Base-by-base conservation (phyloP, 2,329 filamentous ascomycete genomes). In the Exophiala xenobiotica region DNA sequence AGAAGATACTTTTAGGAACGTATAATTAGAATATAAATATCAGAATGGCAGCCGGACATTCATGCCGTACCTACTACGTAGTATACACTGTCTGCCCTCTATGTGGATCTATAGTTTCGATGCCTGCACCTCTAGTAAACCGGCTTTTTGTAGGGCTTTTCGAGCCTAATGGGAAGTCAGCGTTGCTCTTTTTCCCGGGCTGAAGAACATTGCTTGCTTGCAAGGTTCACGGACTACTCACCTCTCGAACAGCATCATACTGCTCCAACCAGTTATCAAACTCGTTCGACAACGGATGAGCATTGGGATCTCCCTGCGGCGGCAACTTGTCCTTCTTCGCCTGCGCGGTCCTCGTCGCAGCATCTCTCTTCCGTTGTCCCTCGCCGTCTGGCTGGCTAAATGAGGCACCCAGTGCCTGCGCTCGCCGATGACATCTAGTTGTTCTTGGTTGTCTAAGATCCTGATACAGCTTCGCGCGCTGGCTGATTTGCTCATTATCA, bases 251-350 rank as follows among this genome's bases (percentile, higher is more conserved):
- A 7, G 38, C 39, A 42, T 49, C 38, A 23, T 37, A 43, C 38
- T 43, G 46, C 46, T 43, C 46, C 12, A 49, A 27, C 37, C 38
- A 49, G 14, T 24, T 43, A n/a, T 43, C 46, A 37, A 49, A 49
- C 4, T 23, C 46, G 26, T 44, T 39, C 22, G 46, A 49, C 11
- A 41, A 29, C 1, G 27, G 23, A n/a, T 37, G 27, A 19, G 35
- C 39, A 9, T 49, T 39, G 6, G 11, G 14, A 6, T 49, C 16
- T 37, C 46, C 39, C 8, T 31, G 4, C 1, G 18, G n/a, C 12
- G 38, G 38, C 19, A 40, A n/a, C 12, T 40, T 20, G n/a, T 22
- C 6, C 8, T 40, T 23, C n/a, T 22, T 49, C 14, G 29, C 18
- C 37, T 9, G 23, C 9, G 29, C 19, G 5, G 9, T 14, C 24